These are phyloP conservation scores for Pichia sp. DNA, from an alignment of 1,139 yeast genomes.

Conservation along the genomic window DNA sequence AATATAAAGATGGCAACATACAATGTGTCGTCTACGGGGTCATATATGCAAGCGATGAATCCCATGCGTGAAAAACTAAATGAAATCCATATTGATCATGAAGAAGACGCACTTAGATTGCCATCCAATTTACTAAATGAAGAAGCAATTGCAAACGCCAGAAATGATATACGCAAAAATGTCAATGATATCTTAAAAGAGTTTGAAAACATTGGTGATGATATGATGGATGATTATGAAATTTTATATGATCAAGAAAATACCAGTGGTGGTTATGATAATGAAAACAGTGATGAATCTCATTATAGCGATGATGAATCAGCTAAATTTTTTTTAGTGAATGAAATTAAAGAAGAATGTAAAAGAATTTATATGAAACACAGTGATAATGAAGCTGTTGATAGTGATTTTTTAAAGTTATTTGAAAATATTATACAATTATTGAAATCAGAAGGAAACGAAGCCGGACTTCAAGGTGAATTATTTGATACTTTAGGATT, in stretches of 20 bases:
- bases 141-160: constrained; percentile 16
- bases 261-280: constrained; percentile 9
- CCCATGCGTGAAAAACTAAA: constrained; percentile 48
- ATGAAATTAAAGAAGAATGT: constrained; percentile 34
- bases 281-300: constrained; percentile 25
- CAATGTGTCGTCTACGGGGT: constrained; percentile 59
- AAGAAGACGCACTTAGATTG: constrained; percentile 23
- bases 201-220: constrained; percentile 33
- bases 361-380: constrained; percentile 29
- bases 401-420: constrained; percentile 18
- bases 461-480: constrained; percentile 59
- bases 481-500: constrained; percentile 78
- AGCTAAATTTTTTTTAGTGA: constrained; percentile 14
- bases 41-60: constrained; percentile 75
- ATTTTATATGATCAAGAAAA: constrained; percentile 11
- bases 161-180: constrained; percentile 30
- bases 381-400: constrained; percentile 3
- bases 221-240: constrained; percentile 19
- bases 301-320: constrained; percentile 11
- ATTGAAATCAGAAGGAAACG: constrained; percentile 35
- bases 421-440: constrained; percentile 29
- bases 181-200: constrained; percentile 34
- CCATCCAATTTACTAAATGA: constrained; percentile 26
- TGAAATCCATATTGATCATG: constrained; percentile 30
- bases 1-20: constrained; percentile 31